Percentiles rank a stretch among this genome's conserved stretches.
phyloP scores from a whole-genome alignment of 345 rosid genomes.

The Brassica juncea region DNA sequence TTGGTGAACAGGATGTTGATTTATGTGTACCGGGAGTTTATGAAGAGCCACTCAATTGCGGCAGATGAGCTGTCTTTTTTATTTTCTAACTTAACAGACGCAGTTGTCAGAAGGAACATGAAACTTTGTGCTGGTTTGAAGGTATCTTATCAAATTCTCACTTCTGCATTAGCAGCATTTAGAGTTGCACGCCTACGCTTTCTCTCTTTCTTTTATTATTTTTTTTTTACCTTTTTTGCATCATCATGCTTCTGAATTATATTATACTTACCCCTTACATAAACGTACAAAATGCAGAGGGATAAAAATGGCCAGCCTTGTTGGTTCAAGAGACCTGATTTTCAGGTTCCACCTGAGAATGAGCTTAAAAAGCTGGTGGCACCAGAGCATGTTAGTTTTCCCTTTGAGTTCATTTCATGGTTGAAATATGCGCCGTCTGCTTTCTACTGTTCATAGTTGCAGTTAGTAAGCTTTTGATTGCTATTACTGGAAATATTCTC shows the following conservation, averaged over 20 bases:
- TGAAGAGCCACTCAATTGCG: constrained; percentile 66
- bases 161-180: not conserved
- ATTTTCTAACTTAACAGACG: constrained; percentile 72
- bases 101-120: constrained; percentile 65
- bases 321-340: constrained; percentile 71
- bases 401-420: constrained; percentile 21
- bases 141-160: constrained; percentile 49
- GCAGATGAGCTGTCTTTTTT: constrained; percentile 68
- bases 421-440: constrained; percentile 13
- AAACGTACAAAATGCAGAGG: constrained; percentile 53
- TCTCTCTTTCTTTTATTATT: not conserved
- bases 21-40: constrained; percentile 77
- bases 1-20: constrained; percentile 72
- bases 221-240: constrained; percentile 41
- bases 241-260: constrained; percentile 21
- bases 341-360: constrained; percentile 75
- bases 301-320: constrained; percentile 64
- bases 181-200: constrained; percentile 11
- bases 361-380: constrained; percentile 73
- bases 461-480: constrained; percentile 3
- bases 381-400: constrained; percentile 82
- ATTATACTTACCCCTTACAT: constrained; percentile 27
- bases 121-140: constrained; percentile 67
- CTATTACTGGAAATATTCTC: constrained; percentile 11
- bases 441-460: constrained; percentile 11